These are phyloP conservation scores for Luffa aegyptiaca DNA, from an alignment of 306 rosid species.

Conservation along the genomic window DNA sequence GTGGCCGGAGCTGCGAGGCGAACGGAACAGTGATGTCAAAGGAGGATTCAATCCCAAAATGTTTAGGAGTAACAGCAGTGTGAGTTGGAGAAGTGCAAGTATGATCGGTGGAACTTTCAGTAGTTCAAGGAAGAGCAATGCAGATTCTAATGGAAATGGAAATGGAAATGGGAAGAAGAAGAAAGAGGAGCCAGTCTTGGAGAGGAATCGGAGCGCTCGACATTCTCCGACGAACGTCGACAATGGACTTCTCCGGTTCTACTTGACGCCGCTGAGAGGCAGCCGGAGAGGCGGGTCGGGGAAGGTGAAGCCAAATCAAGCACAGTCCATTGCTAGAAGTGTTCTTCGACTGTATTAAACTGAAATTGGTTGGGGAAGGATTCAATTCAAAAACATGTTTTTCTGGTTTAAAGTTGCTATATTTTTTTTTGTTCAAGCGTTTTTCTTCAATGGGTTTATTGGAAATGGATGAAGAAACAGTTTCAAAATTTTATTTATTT, in stretches of 20 bases:
- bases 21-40: slow-evolving; percentile 39
- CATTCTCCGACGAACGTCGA: slow-evolving; percentile 63
- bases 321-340: slow-evolving; percentile 91
- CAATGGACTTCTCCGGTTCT: slow-evolving; percentile 68
- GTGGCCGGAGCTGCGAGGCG: slow-evolving; percentile 68
- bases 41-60: slow-evolving; percentile 53
- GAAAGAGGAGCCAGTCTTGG: slow-evolving; percentile 70
- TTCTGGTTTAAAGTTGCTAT: not conserved
- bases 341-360: slow-evolving; percentile 75
- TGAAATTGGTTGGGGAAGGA: not conserved
- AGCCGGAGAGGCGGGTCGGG: slow-evolving; percentile 53
- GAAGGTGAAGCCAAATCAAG: slow-evolving; percentile 66
- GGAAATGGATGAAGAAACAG: slow-evolving; percentile 11
- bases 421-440: slow-evolving; percentile 11
- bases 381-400: slow-evolving; percentile 1
- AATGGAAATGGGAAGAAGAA: slow-evolving; percentile 52
- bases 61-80: slow-evolving; percentile 54
- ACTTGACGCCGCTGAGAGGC: slow-evolving; percentile 61
- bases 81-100: slow-evolving; percentile 13
- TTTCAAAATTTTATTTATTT: slow-evolving; percentile 23
- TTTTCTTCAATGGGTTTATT: not conserved
- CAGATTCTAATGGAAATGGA: slow-evolving; percentile 34
- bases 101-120: slow-evolving; percentile 45
- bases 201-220: slow-evolving; percentile 79
- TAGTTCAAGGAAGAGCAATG: slow-evolving; percentile 44